Evolutionary conservation across 768 basidiomycete genomes (phyloP).

Genomic region (Boletus pseudo-olivaceus): DNA sequence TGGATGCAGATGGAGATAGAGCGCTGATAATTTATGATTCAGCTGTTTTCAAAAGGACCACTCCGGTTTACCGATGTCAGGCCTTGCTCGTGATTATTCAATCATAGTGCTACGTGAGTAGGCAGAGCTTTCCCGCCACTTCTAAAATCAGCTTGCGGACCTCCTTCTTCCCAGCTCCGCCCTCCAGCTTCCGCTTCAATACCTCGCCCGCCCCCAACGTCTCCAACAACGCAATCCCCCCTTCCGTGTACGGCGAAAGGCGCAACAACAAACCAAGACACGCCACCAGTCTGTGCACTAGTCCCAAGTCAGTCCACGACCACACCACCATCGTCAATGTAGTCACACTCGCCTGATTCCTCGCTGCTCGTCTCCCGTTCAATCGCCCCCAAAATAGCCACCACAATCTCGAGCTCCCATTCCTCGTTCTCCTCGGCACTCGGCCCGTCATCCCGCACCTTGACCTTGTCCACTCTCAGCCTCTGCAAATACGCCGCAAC

Average conservation of each 20-base stretch:
- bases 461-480: conserved; percentile 45
- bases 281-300: conserved; percentile 81
- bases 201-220: conserved; percentile 60
- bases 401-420: conserved; percentile 82
- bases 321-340: neutral
- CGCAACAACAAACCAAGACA: conserved; percentile 75
- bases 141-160: conserved; percentile 63
- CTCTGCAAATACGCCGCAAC: conserved; percentile 64
- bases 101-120: neutral
- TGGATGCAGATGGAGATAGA: neutral
- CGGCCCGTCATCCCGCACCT: conserved; percentile 30
- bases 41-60: too few relatives aligned
- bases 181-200: conserved; percentile 55
- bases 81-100: neutral
- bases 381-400: conserved; percentile 79
- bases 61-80: neutral
- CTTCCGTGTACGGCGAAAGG: conserved; percentile 66
- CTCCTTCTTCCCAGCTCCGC: conserved; percentile 61
- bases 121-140: conserved; percentile 46
- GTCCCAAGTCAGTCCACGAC: neutral
- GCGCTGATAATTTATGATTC: too few relatives aligned
- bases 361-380: conserved; percentile 66
- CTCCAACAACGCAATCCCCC: conserved; percentile 58
- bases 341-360: conserved; percentile 65
- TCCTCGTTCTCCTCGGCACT: conserved; percentile 62